phyloP scores from a whole-genome alignment of 2,329 filamentous ascomycete species.

The Venturiaceae sp. region DNA sequence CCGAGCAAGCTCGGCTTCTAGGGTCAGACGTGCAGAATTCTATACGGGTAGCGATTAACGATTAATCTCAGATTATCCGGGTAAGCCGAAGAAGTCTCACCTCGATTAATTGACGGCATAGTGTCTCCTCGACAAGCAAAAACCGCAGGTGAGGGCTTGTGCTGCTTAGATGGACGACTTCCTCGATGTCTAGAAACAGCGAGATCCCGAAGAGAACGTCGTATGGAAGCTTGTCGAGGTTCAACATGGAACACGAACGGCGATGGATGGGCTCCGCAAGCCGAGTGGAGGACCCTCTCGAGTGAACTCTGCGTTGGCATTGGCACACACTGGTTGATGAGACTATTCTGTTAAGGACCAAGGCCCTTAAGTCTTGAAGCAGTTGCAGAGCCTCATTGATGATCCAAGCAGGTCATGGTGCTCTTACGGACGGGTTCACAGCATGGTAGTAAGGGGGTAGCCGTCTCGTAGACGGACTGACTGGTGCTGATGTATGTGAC shows the following conservation, averaged over 20 bases:
- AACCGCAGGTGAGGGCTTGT: conserved; percentile 42
- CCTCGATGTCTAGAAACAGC: conserved; percentile 44
- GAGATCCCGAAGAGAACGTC: conserved; percentile 55
- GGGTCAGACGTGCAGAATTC: conserved; percentile 31
- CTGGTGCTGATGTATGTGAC: too few species aligned
- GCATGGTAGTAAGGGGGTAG: neutral
- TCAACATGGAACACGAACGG: neutral
- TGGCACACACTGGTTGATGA: neutral
- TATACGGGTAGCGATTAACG: conserved; percentile 16
- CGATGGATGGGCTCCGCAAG: too few species aligned
- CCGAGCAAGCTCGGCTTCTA: conserved; percentile 33
- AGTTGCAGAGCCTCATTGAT: neutral
- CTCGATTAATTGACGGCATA: conserved; percentile 49
- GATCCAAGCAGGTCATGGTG: neutral
- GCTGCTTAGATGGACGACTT: conserved; percentile 47
- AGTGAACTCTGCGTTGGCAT: neutral
- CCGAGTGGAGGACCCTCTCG: too few species aligned
- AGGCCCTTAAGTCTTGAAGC: neutral
- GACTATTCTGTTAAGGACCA: neutral
- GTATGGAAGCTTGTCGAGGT: conserved; percentile 44
- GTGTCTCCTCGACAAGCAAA: conserved; percentile 42
- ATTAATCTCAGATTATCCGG: neutral
- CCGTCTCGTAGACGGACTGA: too few species aligned
- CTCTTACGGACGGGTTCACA: too few species aligned
- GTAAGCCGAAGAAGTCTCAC: conserved; percentile 30